phyloP scores from a whole-genome alignment of 1,284 basidiomycete species.

The Ceratobasidium sp. region DNA sequence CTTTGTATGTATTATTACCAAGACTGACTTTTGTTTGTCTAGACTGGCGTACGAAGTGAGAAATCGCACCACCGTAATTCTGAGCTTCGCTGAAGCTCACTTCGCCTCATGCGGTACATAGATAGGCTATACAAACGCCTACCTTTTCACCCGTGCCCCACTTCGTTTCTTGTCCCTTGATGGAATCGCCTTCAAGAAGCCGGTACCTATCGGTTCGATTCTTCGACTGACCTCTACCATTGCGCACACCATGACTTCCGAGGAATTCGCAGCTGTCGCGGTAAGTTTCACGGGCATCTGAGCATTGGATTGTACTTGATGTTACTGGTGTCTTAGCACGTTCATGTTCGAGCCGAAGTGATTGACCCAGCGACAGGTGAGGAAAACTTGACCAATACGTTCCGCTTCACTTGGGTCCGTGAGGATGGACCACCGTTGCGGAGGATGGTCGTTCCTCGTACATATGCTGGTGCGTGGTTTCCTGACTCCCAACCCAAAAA shows the following conservation, averaged over 20 bases:
- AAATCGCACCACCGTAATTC: background rate
- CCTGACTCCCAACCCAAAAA: background rate
- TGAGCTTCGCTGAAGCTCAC: background rate
- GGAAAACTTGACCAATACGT: constrained; percentile 73
- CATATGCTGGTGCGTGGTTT: constrained; percentile 63
- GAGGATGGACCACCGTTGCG: constrained; percentile 53
- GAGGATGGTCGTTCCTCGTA: constrained; percentile 70
- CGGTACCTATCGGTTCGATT: constrained; percentile 82
- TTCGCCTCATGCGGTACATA: constrained; percentile 45
- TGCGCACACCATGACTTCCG: constrained; percentile 58
- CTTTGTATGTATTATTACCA: background rate
- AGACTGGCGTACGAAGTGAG: constrained; percentile 67
- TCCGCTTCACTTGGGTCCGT: constrained; percentile 70
- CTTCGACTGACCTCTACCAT: constrained; percentile 74
- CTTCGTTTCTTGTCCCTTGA: constrained; percentile 79
- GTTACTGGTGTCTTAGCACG: constrained; percentile 56
- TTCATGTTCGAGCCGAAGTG: constrained; percentile 76
- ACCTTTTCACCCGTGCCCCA: constrained; percentile 70
- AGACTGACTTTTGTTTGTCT: constrained; percentile 5
- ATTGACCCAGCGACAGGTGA: constrained; percentile 73
- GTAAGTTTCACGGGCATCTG: constrained; percentile 51
- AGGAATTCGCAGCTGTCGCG: constrained; percentile 57
- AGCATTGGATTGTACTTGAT: constrained; percentile 41
- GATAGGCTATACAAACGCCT: constrained; percentile 77
- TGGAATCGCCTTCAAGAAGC: constrained; percentile 77